Percentiles rank a stretch among this genome's conserved stretches.
Evolutionary conservation across 768 basidiomycete genomes (phyloP).

Genomic region (Lenzites betulinus): DNA sequence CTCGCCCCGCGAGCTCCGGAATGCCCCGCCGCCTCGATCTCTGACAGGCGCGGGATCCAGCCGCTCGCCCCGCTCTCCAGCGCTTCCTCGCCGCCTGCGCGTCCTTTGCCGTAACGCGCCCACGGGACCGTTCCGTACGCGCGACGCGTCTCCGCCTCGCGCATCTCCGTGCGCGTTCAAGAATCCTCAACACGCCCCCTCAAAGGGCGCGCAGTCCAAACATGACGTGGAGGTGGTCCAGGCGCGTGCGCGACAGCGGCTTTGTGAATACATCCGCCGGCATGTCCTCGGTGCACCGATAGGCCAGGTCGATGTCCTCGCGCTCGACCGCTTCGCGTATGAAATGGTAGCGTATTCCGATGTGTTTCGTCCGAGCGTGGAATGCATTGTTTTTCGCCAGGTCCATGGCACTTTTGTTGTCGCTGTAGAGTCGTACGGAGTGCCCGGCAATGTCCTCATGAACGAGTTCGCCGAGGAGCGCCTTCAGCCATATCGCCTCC

Average conservation of each 20-base stretch:
- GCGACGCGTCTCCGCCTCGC: too few species aligned
- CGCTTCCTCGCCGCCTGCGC: too few species aligned
- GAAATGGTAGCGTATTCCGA: neutral
- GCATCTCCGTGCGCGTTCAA: too few species aligned
- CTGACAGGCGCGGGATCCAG: too few species aligned
- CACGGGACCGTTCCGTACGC: too few species aligned
- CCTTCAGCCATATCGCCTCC: neutral
- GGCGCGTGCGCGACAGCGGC: neutral
- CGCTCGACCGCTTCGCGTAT: neutral
- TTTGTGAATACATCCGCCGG: neutral
- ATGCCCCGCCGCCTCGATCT: too few species aligned
- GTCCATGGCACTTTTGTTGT: neutral
- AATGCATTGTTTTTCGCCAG: neutral
- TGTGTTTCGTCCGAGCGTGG: neutral
- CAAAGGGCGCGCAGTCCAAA: neutral
- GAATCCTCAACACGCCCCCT: neutral
- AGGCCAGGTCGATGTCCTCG: neutral
- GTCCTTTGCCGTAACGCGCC: too few species aligned
- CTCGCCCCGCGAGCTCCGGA: too few species aligned
- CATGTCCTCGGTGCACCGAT: neutral
- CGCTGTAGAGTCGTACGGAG: neutral
- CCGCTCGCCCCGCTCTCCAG: too few species aligned
- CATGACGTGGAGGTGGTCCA: too few species aligned
- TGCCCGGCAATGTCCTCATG: too few species aligned
- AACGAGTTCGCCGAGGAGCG: neutral